Evolutionary conservation across 2,329 filamentous ascomycete genomes (phyloP).

Genomic region (Cercospora sp.): DNA sequence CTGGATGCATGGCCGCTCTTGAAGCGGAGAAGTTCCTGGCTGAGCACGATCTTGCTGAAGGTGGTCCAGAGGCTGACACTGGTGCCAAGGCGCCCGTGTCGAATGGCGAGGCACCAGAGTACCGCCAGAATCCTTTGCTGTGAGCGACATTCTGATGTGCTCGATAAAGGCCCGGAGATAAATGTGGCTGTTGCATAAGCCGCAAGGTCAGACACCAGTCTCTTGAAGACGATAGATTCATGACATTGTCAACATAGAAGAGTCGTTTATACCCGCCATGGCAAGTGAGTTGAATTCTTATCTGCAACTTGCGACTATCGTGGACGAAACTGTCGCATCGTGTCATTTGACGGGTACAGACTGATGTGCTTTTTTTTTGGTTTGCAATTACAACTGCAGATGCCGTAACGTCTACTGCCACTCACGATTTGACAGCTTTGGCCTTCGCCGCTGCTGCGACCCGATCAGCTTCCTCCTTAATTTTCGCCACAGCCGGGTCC

Average conservation of each 20-base stretch:
- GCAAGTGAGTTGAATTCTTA: background rate
- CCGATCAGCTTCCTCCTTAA: background rate
- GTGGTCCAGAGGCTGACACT: slow-evolving; percentile 52
- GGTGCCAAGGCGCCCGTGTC: slow-evolving; percentile 49
- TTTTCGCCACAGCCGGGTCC: background rate
- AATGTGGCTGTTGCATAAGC: background rate
- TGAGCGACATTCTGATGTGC: slow-evolving; percentile 39
- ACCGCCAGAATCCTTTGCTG: slow-evolving; percentile 64
- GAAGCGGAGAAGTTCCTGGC: slow-evolving; percentile 93
- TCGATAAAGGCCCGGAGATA: background rate
- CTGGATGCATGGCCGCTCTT: slow-evolving; percentile 91
- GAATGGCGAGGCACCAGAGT: slow-evolving; percentile 61
- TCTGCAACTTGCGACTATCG: background rate
- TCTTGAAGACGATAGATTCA: background rate
- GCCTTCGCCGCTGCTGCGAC: background rate
- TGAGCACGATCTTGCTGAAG: slow-evolving; percentile 63
- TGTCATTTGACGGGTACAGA: background rate
- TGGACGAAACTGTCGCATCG: background rate
- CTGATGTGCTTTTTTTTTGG: too few relatives aligned
- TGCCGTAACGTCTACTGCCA: background rate
- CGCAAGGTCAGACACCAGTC: background rate
- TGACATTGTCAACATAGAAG: background rate
- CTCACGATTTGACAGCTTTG: background rate
- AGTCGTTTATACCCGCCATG: slow-evolving; percentile 5
- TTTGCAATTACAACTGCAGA: background rate